Evolutionary conservation across 2,329 filamentous ascomycete genomes (phyloP), one percentile per base, ranked within the genome.

Genomic region (Xylaria arbuscula): DNA sequence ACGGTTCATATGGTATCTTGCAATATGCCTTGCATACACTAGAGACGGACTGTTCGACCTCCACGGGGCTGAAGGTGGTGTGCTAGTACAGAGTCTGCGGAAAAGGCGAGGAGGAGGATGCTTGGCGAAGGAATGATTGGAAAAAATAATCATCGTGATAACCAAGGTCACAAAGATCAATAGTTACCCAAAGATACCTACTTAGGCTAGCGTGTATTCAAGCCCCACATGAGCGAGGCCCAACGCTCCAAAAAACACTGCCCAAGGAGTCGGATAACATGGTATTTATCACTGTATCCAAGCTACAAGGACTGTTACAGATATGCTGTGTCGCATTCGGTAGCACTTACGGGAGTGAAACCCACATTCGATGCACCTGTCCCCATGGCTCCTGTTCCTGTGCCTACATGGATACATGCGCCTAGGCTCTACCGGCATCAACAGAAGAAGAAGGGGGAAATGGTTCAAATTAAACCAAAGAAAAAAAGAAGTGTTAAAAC

Each of bases 171-270:
- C 5, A 28, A 5, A 28, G 28, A 28, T 28, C 3, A 28, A 28
- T 28, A 28, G 28, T 28, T 28, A 28, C 28, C 28, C 28, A 17
- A 11, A 38, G 32, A 9, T 36, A 19, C 38, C 54, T 17, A 42
- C 6, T 19, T 56, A 56, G 38, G 13, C 24, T 32, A 54, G 38
- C 19, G 19, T 38, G 51, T 28, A 56, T 22, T 48, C 2, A 10
- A 47, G 40, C 62, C 51, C 67, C 67, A 64, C 36, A 66, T 56
- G 50, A 63, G 55, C 53, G 59, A 61, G 54, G 64, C 64, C 67
- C 59, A 66, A 69, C 67, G 22, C 62, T 28, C 17, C 11, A 54
- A 54, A 54, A 34, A 13, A 45, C 38, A 42, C 55, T 45, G 55
- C 55, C 55, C 55, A 42, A 60, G 45, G 55, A 47, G 56, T 36